phyloP scores from a whole-genome alignment of 768 basidiomycete species.

The Leccinum imitatum region DNA sequence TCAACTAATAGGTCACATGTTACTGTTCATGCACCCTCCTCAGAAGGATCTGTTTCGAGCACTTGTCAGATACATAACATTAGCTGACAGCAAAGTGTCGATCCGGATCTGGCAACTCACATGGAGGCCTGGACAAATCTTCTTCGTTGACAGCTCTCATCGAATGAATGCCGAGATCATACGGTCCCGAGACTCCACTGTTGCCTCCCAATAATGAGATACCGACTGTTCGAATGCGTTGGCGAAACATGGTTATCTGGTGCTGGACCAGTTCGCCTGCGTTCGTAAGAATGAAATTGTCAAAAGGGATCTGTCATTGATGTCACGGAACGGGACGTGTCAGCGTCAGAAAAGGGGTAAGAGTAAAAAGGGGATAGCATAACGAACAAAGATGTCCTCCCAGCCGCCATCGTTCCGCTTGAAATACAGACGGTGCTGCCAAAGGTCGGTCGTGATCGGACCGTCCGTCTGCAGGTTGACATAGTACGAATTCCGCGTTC shows the following conservation, averaged over 20 bases:
- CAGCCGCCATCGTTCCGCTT: slow-evolving; percentile 61
- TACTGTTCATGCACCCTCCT: slow-evolving; percentile 18
- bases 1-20: neutral
- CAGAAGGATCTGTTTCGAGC: slow-evolving; percentile 28
- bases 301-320: slow-evolving; percentile 70
- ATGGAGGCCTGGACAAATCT: slow-evolving; percentile 41
- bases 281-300: slow-evolving; percentile 72
- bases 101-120: slow-evolving; percentile 23
- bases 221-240: slow-evolving; percentile 77
- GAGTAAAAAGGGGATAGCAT: neutral
- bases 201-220: slow-evolving; percentile 88
- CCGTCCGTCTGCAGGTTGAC: slow-evolving; percentile 93
- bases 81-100: neutral
- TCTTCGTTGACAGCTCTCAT: slow-evolving; percentile 82
- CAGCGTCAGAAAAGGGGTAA: neutral
- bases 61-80: slow-evolving; percentile 7
- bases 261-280: slow-evolving; percentile 65
- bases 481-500: slow-evolving; percentile 82
- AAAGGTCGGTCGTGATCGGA: slow-evolving; percentile 78
- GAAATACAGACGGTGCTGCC: slow-evolving; percentile 92
- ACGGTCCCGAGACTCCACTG: slow-evolving; percentile 67
- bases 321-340: neutral
- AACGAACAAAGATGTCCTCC: slow-evolving; percentile 81
- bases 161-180: slow-evolving; percentile 80
- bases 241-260: slow-evolving; percentile 74